Evolutionary conservation across 345 rosid species (phyloP).

Genomic region (Passiflora organensis): DNA sequence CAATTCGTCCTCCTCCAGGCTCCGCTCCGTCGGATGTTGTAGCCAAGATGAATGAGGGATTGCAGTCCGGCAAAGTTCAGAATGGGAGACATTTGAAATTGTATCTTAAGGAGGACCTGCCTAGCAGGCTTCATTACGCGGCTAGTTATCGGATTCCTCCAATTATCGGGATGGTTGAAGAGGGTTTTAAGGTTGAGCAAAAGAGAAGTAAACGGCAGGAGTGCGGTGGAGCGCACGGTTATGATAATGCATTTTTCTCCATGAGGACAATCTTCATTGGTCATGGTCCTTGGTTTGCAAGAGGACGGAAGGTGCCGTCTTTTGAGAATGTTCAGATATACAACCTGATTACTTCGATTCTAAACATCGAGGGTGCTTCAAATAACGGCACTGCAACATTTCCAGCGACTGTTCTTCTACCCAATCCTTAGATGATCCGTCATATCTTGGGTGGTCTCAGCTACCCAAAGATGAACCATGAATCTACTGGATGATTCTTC

Average conservation of each 20-base stretch:
- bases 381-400: conserved; percentile 70
- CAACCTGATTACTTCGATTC: conserved; percentile 73
- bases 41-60: conserved; percentile 74
- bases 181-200: conserved; percentile 77
- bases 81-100: conserved; percentile 71
- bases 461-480: not conserved
- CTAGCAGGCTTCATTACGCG: conserved; percentile 67
- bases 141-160: conserved; percentile 72
- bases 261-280: conserved; percentile 92
- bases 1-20: conserved; percentile 64
- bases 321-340: conserved; percentile 93
- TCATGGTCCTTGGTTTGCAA: conserved; percentile 76
- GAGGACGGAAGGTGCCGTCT: conserved; percentile 79
- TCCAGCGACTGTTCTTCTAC: conserved; percentile 44
- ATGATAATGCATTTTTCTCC: conserved; percentile 82
- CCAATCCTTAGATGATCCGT: conserved; percentile 16
- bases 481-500: not conserved
- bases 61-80: conserved; percentile 62
- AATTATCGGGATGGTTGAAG: conserved; percentile 65
- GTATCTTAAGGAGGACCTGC: conserved; percentile 80
- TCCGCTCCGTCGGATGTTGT: conserved; percentile 41
- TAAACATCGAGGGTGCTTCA: conserved; percentile 63
- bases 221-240: conserved; percentile 92
- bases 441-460: not conserved
- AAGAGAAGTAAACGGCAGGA: conserved; percentile 46